phyloP scores from a whole-genome alignment of 169 alveolate genomes.

The Plasmodium billcollinsi region DNA sequence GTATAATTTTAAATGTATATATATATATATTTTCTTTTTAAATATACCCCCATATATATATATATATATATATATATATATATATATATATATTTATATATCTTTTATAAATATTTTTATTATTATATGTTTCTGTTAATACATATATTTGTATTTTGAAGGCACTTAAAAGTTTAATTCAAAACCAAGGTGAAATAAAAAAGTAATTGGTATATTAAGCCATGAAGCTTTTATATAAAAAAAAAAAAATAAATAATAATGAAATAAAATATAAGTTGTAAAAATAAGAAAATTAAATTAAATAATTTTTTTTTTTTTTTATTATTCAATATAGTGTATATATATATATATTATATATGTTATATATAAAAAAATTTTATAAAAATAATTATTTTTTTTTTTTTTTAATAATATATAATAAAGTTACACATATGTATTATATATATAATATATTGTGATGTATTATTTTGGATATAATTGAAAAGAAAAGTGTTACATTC shows the following conservation, averaged over 20 bases:
- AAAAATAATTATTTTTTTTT: too few species aligned
- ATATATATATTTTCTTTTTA: neutral
- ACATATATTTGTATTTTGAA: neutral
- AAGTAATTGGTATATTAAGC: neutral
- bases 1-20: neutral
- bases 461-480: too few species aligned
- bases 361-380: too few species aligned
- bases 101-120: neutral
- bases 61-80: neutral
- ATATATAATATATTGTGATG: too few species aligned
- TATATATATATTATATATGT: too few species aligned
- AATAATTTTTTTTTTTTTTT: too few species aligned
- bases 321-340: too few species aligned
- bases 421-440: too few species aligned
- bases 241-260: neutral
- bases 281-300: constrained; percentile 29
- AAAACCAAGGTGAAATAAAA: constrained; percentile 31
- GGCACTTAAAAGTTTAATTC: constrained; percentile 53
- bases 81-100: neutral
- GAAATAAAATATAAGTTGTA: neutral
- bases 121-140: neutral
- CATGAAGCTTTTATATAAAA: neutral
- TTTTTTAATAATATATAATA: too few species aligned
- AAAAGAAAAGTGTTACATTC: too few species aligned
- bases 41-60: neutral